Evolutionary conservation across 805 yeast species (phyloP).

Genomic region (Candida odintsovae): DNA sequence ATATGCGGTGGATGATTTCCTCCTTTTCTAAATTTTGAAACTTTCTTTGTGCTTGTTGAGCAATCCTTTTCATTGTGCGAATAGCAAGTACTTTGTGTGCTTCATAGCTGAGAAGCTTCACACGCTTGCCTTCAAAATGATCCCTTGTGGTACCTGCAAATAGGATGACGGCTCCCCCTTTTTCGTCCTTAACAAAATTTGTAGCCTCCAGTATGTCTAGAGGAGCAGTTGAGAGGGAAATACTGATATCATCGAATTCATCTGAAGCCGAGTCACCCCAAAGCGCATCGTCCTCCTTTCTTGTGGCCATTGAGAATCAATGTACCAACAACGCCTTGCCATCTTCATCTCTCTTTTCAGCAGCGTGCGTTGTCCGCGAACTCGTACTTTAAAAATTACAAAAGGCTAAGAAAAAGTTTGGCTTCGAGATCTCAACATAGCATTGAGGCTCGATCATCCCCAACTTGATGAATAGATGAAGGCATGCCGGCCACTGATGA

Average conservation of each 20-base stretch:
- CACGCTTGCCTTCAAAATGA: slow-evolving; percentile 35
- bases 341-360: no score
- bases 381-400: no score
- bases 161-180: slow-evolving; percentile 43
- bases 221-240: slow-evolving; percentile 22
- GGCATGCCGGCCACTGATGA: neutral
- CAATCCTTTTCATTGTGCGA: slow-evolving; percentile 31
- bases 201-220: slow-evolving; percentile 20
- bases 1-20: slow-evolving; percentile 29
- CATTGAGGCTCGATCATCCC: no score
- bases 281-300: neutral
- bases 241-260: slow-evolving; percentile 6
- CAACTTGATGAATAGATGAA: neutral
- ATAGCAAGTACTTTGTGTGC: slow-evolving; percentile 39
- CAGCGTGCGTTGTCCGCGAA: no score
- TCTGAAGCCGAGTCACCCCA: slow-evolving; percentile 5
- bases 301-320: no score
- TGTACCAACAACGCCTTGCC: no score
- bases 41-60: slow-evolving; percentile 24
- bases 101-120: slow-evolving; percentile 37
- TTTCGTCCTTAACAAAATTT: slow-evolving; percentile 35
- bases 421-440: no score
- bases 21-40: slow-evolving; percentile 20
- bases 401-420: no score
- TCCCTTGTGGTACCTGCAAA: slow-evolving; percentile 49